Conservation (phyloP, 1,284 basidiomycete species). For the Phellopilus nigrolimitatus region DNA sequence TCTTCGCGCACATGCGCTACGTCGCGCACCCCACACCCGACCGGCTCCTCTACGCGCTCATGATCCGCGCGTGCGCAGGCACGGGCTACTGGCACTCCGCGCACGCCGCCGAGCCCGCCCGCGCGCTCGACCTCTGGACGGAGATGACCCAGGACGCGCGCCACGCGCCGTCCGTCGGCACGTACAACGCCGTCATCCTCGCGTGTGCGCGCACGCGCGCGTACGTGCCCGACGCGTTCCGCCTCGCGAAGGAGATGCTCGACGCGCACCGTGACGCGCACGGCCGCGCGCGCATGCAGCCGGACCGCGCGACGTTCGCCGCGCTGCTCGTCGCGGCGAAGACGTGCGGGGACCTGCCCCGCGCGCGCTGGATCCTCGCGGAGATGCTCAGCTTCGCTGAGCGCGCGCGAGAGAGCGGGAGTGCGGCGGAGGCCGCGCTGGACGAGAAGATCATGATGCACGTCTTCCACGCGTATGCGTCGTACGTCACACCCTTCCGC, state of each 20-base stretch:
- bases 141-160: slow-evolving; percentile 78
- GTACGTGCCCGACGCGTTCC: slow-evolving; percentile 74
- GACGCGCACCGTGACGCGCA: slow-evolving; percentile 63
- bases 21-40: slow-evolving; percentile 85
- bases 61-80: slow-evolving; percentile 84
- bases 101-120: slow-evolving; percentile 71
- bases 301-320: slow-evolving; percentile 69
- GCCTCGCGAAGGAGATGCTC: slow-evolving; percentile 78
- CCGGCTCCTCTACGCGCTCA: slow-evolving; percentile 69
- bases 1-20: slow-evolving; percentile 95
- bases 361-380: slow-evolving; percentile 87
- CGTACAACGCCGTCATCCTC: slow-evolving; percentile 82
- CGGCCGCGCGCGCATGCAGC: slow-evolving; percentile 52
- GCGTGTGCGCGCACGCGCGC: slow-evolving; percentile 63
- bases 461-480: slow-evolving; percentile 85
- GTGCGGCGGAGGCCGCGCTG: slow-evolving; percentile 36
- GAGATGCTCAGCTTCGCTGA: slow-evolving; percentile 61
- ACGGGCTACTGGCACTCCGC: slow-evolving; percentile 39
- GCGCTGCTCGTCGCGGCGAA: slow-evolving; percentile 89
- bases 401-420: slow-evolving; percentile 10
- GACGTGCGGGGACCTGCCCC: slow-evolving; percentile 74
- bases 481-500: slow-evolving; percentile 69
- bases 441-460: slow-evolving; percentile 77
- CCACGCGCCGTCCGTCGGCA: slow-evolving; percentile 58
- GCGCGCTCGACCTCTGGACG: slow-evolving; percentile 88